Evolutionary conservation across 192 early-diverging fungal species (phyloP), one percentile per base, ranked within the genome.

Genomic region (Coemansia sp.): DNA sequence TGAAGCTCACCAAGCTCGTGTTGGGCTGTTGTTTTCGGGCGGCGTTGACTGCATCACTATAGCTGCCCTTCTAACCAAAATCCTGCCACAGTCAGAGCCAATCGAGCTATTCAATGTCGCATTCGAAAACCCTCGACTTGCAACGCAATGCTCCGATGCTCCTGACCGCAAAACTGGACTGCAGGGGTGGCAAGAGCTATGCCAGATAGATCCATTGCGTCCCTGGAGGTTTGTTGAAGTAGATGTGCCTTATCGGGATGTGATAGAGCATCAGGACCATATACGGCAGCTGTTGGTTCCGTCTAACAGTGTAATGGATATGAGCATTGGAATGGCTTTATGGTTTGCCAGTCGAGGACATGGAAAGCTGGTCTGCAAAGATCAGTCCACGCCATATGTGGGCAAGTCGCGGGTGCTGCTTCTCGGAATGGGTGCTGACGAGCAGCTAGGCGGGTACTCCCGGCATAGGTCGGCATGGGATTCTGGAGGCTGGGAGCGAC

Each of bases 41-140:
- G 96, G 96, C 13, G 63, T 98, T 8, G 96, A 98, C 71, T 98
- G 96, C 80, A 88, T 91, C 23, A 80, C 82, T 15, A 76, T 98
- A 10, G 94, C 96, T 0, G 93, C 90, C 0, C 78, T 98, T 6
- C 84, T 87, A 4, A 79, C 93, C 59, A 68, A 55, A 20, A 81
- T 88, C 40, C 65, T 96, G 13, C 88, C 92, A 2, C 37, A 58
- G 0, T 64, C 77, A 2, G 91, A 92, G 61, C 81, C 90, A 0
- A 94, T 95, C 40, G 94, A 98, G 61, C 74, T 98, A 14, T 72
- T 98, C 37, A 98, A 98, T 78, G 94, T 98, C 16, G 88, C 90
- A 15, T 98, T 98, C 63, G 93, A 96, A 48, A 98, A 96, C 58
- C 93, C 93, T 8, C 80, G 93, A 5, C 79, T 49, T 21, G 37